Evolutionary conservation across 805 yeast species (phyloP), one percentile per base, ranked within the genome.

Genomic region (Ogataea siamensis): DNA sequence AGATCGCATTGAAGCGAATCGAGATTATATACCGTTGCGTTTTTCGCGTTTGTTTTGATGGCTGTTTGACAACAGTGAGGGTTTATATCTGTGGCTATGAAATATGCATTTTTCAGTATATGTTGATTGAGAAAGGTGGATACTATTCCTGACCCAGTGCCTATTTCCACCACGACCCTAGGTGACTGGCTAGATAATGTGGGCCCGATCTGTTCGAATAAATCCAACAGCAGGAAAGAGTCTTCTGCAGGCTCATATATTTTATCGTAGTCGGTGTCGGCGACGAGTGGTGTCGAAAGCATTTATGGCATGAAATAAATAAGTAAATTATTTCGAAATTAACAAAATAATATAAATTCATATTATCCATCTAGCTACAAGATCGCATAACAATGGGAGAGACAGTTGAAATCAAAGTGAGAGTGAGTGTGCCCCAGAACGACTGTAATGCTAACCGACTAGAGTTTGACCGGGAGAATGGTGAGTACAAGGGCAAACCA

Each of bases 171-270:
- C 1, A 86, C 81, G 0, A 86, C 28, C 0, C 93, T 24, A 39
- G 63, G 70, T n/a, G 47, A 5, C 19, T 50, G 47, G 7, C 34
- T 5, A 5, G 25, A 11, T 18, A 55, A 45, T 15, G 80, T 53
- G 24, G 49, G 67, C 2, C 45, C 50, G 35, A 85, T 83, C 27
- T 66, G 58, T 53, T 93, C 98, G 32, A 93, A 67, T 11, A 83
- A 70, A 57, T 93, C 99, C 29, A 93, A 62, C 7, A 93, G 66
- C 7, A 91, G 74, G 55, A 83, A 93, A 6, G 95, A 77, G 64
- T 93, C 99, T 53, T 93, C 99, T 0, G 95, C 76, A 0, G 99
- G 98, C 55, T 93, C 99, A 58, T 93, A 93, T 3, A 91, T 95
- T 49, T 71, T 72, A n/a, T 74, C 79, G 45, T 71, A 75, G 52